A percentile compares a stretch with the other conserved stretches of the same genome.
Conservation (phyloP, 768 basidiomycete genomes). For the Lepiota venenata region DNA sequence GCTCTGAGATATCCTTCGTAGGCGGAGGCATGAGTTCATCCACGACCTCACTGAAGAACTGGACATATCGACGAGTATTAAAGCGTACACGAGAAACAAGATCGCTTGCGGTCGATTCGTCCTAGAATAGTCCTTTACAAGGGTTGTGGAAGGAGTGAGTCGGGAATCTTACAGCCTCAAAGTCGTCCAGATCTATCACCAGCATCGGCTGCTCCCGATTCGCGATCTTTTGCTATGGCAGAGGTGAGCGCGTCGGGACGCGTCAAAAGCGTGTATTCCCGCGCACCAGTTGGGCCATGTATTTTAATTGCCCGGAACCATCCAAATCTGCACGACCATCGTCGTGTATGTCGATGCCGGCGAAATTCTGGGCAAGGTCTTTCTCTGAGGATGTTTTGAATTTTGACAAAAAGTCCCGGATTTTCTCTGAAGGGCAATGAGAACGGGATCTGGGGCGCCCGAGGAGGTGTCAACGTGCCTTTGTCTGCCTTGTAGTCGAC, state of each 20-base stretch:
- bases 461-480: constrained; percentile 36
- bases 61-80: constrained; percentile 89
- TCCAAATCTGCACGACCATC: constrained; percentile 30
- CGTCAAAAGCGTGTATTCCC: constrained; percentile 23
- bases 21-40: constrained; percentile 88
- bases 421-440: constrained; percentile 46
- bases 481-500: constrained; percentile 73
- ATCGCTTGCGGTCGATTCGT: constrained; percentile 66
- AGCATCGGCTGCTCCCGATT: constrained; percentile 93
- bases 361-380: constrained; percentile 65
- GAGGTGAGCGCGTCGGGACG: constrained; percentile 22
- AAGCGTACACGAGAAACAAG: constrained; percentile 75
- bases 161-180: constrained; percentile 52
- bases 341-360: constrained; percentile 66
- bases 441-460: not conserved
- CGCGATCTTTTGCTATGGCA: constrained; percentile 78
- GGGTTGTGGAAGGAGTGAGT: not conserved
- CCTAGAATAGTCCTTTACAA: constrained; percentile 34
- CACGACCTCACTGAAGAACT: constrained; percentile 85
- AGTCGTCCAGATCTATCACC: constrained; percentile 85
- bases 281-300: constrained; percentile 80
- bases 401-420: constrained; percentile 66
- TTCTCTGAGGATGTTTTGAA: constrained; percentile 58
- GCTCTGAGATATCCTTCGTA: constrained; percentile 84
- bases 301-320: constrained; percentile 56